phyloP scores from a whole-genome alignment of 192 early-diverging fungal genomes.

The Podila minutissima region DNA sequence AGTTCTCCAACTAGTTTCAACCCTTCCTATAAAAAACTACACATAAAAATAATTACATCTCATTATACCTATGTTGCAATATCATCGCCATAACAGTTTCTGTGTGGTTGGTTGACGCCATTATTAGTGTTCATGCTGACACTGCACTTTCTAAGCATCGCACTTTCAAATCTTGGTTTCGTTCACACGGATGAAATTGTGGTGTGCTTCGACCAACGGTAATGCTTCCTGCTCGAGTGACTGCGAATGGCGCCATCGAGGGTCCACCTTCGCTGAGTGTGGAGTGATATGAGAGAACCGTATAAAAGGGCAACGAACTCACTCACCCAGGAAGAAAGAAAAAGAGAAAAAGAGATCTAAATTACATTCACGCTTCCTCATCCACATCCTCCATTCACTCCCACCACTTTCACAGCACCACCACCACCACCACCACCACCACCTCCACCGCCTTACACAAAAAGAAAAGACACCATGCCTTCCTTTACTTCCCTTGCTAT shows the following conservation, averaged over 20 bases:
- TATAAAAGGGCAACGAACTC: neutral
- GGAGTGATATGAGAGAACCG: neutral
- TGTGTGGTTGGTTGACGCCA: too few relatives aligned
- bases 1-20: slow-evolving; percentile 7
- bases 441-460: neutral
- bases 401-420: neutral
- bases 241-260: slow-evolving; percentile 6
- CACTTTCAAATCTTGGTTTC: too few relatives aligned
- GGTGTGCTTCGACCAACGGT: neutral
- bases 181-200: too few relatives aligned
- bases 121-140: too few relatives aligned
- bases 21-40: neutral
- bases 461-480: slow-evolving; percentile 18
- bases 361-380: neutral
- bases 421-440: neutral
- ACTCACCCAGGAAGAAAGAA: neutral
- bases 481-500: slow-evolving; percentile 48
- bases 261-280: neutral
- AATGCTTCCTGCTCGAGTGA: neutral
- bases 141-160: too few relatives aligned
- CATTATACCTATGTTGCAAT: neutral
- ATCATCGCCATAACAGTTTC: neutral
- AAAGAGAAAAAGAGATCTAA: neutral
- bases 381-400: neutral
- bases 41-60: too few relatives aligned